phyloP scores from a whole-genome alignment of 2,329 filamentous ascomycete species.

The Colletotrichum nymphaeae region DNA sequence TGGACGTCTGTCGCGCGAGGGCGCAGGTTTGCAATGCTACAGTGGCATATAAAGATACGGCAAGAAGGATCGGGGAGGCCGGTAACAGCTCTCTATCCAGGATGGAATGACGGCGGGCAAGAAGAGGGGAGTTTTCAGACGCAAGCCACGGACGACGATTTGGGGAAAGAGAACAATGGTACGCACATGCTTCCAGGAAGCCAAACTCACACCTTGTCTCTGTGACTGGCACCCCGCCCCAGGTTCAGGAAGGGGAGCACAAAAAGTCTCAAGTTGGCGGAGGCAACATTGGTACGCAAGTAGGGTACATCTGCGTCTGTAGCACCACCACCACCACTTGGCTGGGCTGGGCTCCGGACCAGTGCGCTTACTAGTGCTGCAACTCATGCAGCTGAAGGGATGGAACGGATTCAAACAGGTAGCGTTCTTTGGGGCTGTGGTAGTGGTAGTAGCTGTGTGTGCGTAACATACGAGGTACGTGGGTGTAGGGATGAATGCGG shows the following conservation, averaged over 20 bases:
- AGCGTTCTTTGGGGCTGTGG: neutral
- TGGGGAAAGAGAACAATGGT: conserved; percentile 21
- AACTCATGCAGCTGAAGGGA: conserved; percentile 1
- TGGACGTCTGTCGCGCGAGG: conserved; percentile 5
- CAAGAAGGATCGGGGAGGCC: conserved; percentile 19
- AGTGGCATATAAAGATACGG: conserved; percentile 8
- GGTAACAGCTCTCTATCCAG: conserved; percentile 21
- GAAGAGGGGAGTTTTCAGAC: neutral
- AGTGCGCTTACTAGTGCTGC: conserved; percentile 29
- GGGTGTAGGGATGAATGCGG: neutral
- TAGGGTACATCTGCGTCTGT: neutral
- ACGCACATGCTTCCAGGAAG: conserved; percentile 20
- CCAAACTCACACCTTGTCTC: conserved; percentile 1
- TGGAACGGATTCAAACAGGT: conserved; percentile 1
- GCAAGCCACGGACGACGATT: conserved; percentile 28
- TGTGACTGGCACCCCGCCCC: neutral
- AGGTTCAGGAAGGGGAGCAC: neutral
- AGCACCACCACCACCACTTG: neutral
- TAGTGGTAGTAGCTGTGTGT: conserved; percentile 1
- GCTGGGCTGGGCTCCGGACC: conserved; percentile 7
- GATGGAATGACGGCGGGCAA: conserved; percentile 5
- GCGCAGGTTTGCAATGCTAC: neutral
- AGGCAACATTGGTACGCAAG: neutral
- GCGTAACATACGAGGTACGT: neutral
- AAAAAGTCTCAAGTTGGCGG: conserved; percentile 26